These are phyloP conservation scores for Ceratobasidium sp. DNA, from an alignment of 1,284 basidiomycete species.

Conservation along the genomic window DNA sequence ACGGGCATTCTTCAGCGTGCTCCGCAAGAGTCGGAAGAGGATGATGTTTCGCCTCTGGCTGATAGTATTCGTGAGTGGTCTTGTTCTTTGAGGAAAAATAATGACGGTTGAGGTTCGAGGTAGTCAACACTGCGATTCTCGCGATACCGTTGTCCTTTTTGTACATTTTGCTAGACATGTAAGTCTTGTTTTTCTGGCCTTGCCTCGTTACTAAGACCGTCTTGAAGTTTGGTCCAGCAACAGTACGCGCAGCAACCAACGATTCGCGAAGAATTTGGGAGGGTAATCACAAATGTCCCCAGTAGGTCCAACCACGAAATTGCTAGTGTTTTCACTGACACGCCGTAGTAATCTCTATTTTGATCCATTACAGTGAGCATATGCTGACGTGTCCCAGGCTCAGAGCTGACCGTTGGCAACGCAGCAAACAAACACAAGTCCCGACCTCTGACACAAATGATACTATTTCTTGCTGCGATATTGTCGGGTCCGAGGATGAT, in stretches of 20 bases:
- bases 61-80: constrained; percentile 26
- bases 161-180: constrained; percentile 35
- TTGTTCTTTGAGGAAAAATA: not conserved
- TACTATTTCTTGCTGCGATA: constrained; percentile 31
- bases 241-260: constrained; percentile 41
- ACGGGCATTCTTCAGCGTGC: constrained; percentile 20
- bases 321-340: not conserved
- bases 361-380: constrained; percentile 35
- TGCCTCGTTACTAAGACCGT: not conserved
- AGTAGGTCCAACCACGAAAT: not conserved
- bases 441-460: constrained; percentile 25
- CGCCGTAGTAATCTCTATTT: not conserved
- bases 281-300: constrained; percentile 23
- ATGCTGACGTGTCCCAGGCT: not conserved
- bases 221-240: constrained; percentile 25
- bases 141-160: constrained; percentile 28
- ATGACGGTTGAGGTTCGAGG: not conserved
- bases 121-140: constrained; percentile 36
- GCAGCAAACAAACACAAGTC: constrained; percentile 39
- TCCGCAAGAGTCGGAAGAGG: not conserved
- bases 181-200: not conserved
- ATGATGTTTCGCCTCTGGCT: constrained; percentile 12
- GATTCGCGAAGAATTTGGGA: constrained; percentile 19
- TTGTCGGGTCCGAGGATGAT: constrained; percentile 33
- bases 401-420: not conserved